phyloP scores from a whole-genome alignment of 768 basidiomycete species.

The Myochromella boudieri region DNA sequence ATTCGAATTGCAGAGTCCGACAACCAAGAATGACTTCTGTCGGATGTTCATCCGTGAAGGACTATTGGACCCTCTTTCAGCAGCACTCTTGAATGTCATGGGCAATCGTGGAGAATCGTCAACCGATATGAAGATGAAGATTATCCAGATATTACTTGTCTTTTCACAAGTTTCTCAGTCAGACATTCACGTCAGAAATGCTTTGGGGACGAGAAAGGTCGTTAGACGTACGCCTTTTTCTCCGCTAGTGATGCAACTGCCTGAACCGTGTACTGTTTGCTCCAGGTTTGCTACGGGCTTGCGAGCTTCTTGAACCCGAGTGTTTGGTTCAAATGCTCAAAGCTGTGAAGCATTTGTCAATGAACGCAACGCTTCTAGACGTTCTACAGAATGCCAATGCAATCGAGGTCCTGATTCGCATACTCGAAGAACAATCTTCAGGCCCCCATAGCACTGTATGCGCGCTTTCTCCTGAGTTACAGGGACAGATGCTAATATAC shows the following conservation, averaged over 20 bases:
- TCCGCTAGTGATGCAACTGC: not conserved
- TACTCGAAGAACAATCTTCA: conserved; percentile 78
- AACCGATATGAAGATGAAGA: conserved; percentile 80
- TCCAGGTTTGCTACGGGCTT: conserved; percentile 82
- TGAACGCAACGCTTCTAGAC: conserved; percentile 87
- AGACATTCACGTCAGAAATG: conserved; percentile 90
- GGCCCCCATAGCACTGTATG: conserved; percentile 81
- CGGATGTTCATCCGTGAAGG: conserved; percentile 98
- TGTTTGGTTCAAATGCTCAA: conserved; percentile 88
- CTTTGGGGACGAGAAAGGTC: conserved; percentile 87
- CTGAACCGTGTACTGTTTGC: conserved; percentile 1
- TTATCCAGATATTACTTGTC: conserved; percentile 83
- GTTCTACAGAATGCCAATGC: conserved; percentile 95
- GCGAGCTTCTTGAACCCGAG: conserved; percentile 84
- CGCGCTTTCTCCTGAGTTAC: conserved; percentile 10
- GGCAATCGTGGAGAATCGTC: conserved; percentile 64
- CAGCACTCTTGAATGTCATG: conserved; percentile 88
- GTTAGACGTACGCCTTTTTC: conserved; percentile 67
- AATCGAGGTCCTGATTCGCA: conserved; percentile 84
- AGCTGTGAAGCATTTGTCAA: conserved; percentile 94
- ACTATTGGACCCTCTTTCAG: conserved; percentile 87
- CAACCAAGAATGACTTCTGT: conserved; percentile 97
- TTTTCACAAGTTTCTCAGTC: conserved; percentile 97
- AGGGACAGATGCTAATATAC: conserved; percentile 4
- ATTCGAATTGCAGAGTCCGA: conserved; percentile 94